phyloP scores from a whole-genome alignment of 208 protist genomes.

The Wallacemonas rigidus region DNA sequence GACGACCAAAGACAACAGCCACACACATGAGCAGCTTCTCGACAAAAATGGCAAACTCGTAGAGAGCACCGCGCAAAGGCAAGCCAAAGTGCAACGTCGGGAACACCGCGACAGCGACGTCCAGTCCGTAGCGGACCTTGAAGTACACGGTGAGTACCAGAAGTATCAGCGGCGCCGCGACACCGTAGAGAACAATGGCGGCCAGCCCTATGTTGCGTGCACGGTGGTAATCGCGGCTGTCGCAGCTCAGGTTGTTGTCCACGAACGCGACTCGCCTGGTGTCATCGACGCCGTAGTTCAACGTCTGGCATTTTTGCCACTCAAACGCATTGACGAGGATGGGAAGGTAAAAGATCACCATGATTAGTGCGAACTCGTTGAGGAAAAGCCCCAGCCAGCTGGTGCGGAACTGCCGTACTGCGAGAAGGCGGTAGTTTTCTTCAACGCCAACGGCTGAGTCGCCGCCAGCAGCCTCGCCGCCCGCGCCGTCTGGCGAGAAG shows the following conservation, averaged over 20 bases:
- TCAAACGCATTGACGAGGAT: conserved; percentile 14
- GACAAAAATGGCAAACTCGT: conserved; percentile 22
- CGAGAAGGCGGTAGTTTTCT: conserved; percentile 22
- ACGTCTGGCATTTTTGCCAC: conserved; percentile 25
- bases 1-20: conserved; percentile 10
- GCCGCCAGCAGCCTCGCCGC: background rate
- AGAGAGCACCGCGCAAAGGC: conserved; percentile 18
- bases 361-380: conserved; percentile 19
- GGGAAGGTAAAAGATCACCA: conserved; percentile 22
- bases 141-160: background rate
- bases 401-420: conserved; percentile 26
- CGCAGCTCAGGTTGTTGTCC: conserved; percentile 18
- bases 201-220: conserved; percentile 15
- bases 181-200: conserved; percentile 26
- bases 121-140: conserved; percentile 18
- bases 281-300: conserved; percentile 1
- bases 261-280: conserved; percentile 2
- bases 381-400: conserved; percentile 19
- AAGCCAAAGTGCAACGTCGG: conserved; percentile 27
- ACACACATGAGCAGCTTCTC: conserved; percentile 22
- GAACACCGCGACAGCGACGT: conserved; percentile 28
- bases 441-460: background rate
- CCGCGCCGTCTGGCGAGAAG: background rate
- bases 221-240: background rate
- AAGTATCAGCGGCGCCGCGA: conserved; percentile 12